Evolutionary conservation across 768 basidiomycete species (phyloP), one percentile per base, ranked within the genome.

Genomic region (Leccinum disarticulatum): DNA sequence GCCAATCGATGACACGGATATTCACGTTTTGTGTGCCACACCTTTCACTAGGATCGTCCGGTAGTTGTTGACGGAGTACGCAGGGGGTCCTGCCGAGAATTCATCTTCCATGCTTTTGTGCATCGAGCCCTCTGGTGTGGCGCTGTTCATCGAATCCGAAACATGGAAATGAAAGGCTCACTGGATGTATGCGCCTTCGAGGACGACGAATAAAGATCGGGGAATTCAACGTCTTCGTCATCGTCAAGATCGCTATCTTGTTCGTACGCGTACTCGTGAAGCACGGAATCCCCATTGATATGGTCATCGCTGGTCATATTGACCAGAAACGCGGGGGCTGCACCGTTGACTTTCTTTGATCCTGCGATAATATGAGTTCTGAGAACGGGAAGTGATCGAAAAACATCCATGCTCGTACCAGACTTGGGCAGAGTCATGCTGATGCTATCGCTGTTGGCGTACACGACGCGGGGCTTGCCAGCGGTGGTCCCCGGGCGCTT

Each of bases 191-290:
- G 55, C 19, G 50, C 11, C 28, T 25, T 36, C 10, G 67, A 51
- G 13, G 67, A 27, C 13, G 51, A 57, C 33, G 58, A 59, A 9
- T 38, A 11, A 22, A 25, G 0, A 3, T 28, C 8, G 36, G 13
- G 25, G 3, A 14, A 14, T 57, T 25, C 59, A 0, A 25, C 36
- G 1, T 56, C 59, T 5, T 61, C 63, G 15, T 72, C 69, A 17
- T 67, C 70, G 5, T 74, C 72, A 19, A 72, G 68, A 49, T 72
- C 70, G 43, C 72, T 74, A 33, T 72, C 71, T 25, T 56, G 61
- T 19, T 74, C 64, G 11, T 72, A 73, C 13, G 64, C 64, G 8
- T 72, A 72, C 3, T 70, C 63, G 43, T 70, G 70, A 22, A 70
- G 68, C 0, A 71, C 25, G 8, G 69, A 57, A 22, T 72, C 53